Evolutionary conservation across 306 rosid genomes (phyloP).

Genomic region (Quercus wislizeni): DNA sequence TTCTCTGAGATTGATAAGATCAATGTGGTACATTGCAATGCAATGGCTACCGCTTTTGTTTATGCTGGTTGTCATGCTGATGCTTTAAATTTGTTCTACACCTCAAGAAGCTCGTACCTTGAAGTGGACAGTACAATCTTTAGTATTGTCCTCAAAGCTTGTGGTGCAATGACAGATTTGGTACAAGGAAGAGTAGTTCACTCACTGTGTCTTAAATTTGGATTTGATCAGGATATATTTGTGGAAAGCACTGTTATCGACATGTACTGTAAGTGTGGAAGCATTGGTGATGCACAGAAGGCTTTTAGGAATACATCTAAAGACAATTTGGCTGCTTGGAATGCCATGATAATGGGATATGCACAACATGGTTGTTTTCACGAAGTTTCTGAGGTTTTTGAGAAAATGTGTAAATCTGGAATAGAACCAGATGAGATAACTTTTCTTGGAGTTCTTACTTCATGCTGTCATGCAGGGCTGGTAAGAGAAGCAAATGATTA

Average conservation of each 20-base stretch:
- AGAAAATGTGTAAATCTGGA: conserved; percentile 6
- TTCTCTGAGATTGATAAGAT: neutral
- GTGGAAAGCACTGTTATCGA: conserved; percentile 17
- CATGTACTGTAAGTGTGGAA: conserved; percentile 16
- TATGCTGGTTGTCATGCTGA: neutral
- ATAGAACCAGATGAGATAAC: conserved; percentile 14
- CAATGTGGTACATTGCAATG: neutral
- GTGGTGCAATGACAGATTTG: conserved; percentile 12
- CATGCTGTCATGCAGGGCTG: conserved; percentile 10
- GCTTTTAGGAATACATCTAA: neutral
- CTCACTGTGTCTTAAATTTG: conserved; percentile 5
- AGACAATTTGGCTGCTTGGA: conserved; percentile 11
- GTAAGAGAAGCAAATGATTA: conserved; percentile 7
- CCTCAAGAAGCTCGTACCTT: neutral
- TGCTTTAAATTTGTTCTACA: conserved; percentile 10
- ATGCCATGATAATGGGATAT: conserved; percentile 15
- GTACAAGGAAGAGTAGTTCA: neutral
- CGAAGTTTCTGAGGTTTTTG: neutral
- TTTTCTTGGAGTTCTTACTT: conserved; percentile 11
- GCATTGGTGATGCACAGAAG: conserved; percentile 14
- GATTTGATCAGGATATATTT: conserved; percentile 11
- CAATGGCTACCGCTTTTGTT: neutral
- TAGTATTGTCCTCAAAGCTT: conserved; percentile 11
- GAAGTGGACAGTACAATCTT: neutral
- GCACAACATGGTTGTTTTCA: conserved; percentile 12